These are phyloP conservation scores for Fagus crenata DNA, from an alignment of 306 rosid genomes.

Conservation along the genomic window DNA sequence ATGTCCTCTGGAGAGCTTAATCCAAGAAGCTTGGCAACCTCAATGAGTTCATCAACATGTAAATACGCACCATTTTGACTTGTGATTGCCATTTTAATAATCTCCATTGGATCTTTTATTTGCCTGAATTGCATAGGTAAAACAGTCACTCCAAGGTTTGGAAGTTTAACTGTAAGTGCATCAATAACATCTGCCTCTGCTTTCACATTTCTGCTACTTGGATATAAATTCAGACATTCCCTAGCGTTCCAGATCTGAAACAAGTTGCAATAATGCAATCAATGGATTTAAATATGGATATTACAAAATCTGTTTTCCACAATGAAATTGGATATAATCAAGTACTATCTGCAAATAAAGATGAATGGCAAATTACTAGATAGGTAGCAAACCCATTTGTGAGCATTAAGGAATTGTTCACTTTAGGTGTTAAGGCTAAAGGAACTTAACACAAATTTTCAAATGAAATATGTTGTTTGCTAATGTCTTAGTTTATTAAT, in stretches of 20 bases:
- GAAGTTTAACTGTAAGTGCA: constrained; percentile 78
- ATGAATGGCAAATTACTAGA: background rate
- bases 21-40: constrained; percentile 90
- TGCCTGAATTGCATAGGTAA: constrained; percentile 95
- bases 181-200: constrained; percentile 85
- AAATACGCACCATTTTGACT: constrained; percentile 84
- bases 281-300: constrained; percentile 13
- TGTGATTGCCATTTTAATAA: constrained; percentile 84
- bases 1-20: constrained; percentile 70
- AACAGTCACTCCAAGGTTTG: constrained; percentile 92
- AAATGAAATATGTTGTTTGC: too few relatives aligned
- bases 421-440: too few relatives aligned
- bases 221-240: constrained; percentile 83
- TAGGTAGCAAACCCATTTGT: background rate
- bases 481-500: too few relatives aligned
- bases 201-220: constrained; percentile 66
- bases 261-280: constrained; percentile 34
- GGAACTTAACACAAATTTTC: too few relatives aligned
- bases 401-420: background rate
- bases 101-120: constrained; percentile 93
- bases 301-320: background rate
- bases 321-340: background rate
- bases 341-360: background rate
- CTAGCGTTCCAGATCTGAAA: constrained; percentile 95
- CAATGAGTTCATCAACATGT: constrained; percentile 93